These are phyloP conservation scores for Tolypocladium inflatum DNA, from an alignment of 2,329 filamentous ascomycete species.

Conservation along the genomic window DNA sequence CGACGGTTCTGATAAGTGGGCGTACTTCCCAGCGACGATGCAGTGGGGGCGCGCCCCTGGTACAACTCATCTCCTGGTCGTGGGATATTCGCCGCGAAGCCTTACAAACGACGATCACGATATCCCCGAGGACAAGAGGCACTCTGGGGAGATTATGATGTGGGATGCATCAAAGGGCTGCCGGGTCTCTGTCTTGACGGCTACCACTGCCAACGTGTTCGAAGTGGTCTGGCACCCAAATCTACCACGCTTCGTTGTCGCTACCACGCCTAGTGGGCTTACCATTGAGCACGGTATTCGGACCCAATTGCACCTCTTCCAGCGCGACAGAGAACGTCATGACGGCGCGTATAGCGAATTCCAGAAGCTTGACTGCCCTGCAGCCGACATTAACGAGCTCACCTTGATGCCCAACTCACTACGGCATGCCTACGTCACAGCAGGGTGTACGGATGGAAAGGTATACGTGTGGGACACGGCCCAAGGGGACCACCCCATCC, in stretches of 20 bases:
- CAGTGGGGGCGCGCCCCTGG: conserved; percentile 44
- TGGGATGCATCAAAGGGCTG: conserved; percentile 41
- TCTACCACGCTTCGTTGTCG: conserved; percentile 42
- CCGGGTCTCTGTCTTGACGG: conserved; percentile 38
- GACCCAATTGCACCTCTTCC: conserved; percentile 51
- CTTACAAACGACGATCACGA: conserved; percentile 41
- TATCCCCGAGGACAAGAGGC: conserved; percentile 48
- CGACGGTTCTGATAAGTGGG: conserved; percentile 39
- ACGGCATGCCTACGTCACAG: conserved; percentile 44
- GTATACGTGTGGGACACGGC: conserved; percentile 56
- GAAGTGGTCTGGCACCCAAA: conserved; percentile 55
- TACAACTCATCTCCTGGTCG: conserved; percentile 43
- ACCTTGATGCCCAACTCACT: conserved; percentile 46
- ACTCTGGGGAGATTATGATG: conserved; percentile 50
- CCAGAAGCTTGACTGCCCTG: conserved; percentile 48
- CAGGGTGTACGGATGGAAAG: conserved; percentile 51
- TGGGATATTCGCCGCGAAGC: conserved; percentile 54
- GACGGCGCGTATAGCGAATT: conserved; percentile 29
- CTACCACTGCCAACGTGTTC: conserved; percentile 50
- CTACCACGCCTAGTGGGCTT: conserved; percentile 43
- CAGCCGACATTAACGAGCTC: conserved; percentile 54
- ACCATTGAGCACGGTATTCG: conserved; percentile 32
- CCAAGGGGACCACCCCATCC: conserved; percentile 43
- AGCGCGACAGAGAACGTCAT: conserved; percentile 13
- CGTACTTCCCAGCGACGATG: conserved; percentile 53